Conservation (phyloP, 768 basidiomycete species). For the Mycena rosella region DNA sequence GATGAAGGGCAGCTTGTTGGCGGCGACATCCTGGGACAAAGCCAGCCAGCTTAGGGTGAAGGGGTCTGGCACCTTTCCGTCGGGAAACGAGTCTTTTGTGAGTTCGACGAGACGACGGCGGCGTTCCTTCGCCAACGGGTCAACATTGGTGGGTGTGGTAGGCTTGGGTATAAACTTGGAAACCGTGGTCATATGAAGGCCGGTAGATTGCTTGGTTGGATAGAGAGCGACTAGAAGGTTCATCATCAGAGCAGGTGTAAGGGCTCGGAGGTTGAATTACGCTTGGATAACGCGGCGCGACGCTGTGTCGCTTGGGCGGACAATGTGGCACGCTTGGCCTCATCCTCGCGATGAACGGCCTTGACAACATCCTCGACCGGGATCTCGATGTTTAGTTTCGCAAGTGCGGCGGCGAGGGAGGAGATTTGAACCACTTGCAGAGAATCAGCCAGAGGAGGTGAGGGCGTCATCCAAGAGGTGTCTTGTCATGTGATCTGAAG, state of each 20-base stretch:
- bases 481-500: background rate
- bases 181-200: slow-evolving; percentile 30
- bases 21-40: slow-evolving; percentile 17
- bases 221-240: slow-evolving; percentile 37
- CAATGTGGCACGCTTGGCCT: slow-evolving; percentile 26
- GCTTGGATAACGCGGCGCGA: slow-evolving; percentile 21
- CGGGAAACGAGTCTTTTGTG: slow-evolving; percentile 32
- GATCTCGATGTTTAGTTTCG: slow-evolving; percentile 30
- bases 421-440: slow-evolving; percentile 28
- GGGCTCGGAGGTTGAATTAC: slow-evolving; percentile 33
- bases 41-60: slow-evolving; percentile 28
- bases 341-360: slow-evolving; percentile 25
- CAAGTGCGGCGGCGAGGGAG: slow-evolving; percentile 33
- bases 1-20: slow-evolving; percentile 37
- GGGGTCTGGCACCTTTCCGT: slow-evolving; percentile 34
- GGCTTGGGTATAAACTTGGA: slow-evolving; percentile 33
- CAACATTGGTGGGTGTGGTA: slow-evolving; percentile 29
- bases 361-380: slow-evolving; percentile 33
- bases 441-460: slow-evolving; percentile 19
- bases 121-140: slow-evolving; percentile 33
- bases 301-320: slow-evolving; percentile 14
- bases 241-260: slow-evolving; percentile 27
- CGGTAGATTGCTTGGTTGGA: slow-evolving; percentile 27
- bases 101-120: slow-evolving; percentile 38
- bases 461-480: slow-evolving; percentile 4